These are phyloP conservation scores for Fusarium pseudograminearum DNA, from an alignment of 2,329 filamentous ascomycete genomes.

Conservation along the genomic window DNA sequence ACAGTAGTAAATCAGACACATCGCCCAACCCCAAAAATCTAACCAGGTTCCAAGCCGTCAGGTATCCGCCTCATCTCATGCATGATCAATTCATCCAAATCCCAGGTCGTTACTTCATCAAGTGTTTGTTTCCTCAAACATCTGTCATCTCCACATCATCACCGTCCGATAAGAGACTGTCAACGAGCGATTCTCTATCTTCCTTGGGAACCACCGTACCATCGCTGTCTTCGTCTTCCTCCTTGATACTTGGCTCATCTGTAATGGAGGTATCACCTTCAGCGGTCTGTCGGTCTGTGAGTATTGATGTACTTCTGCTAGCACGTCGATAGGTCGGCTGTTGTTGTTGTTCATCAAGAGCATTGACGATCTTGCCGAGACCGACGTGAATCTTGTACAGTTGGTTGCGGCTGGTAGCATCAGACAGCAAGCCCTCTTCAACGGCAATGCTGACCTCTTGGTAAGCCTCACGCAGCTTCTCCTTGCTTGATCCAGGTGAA, in stretches of 20 bases:
- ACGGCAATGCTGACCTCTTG: conserved; percentile 71
- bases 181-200: conserved; percentile 54
- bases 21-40: conserved; percentile 30
- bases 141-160: conserved; percentile 54
- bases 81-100: conserved; percentile 39
- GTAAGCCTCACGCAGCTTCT: conserved; percentile 69
- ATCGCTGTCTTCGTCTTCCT: conserved; percentile 60
- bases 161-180: conserved; percentile 57
- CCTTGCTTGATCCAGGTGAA: conserved; percentile 71
- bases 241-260: conserved; percentile 61
- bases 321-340: conserved; percentile 54
- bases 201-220: conserved; percentile 50
- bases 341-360: conserved; percentile 61
- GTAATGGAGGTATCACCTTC: conserved; percentile 58
- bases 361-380: conserved; percentile 75
- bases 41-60: conserved; percentile 11
- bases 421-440: conserved; percentile 69
- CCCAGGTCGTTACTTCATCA: conserved; percentile 40
- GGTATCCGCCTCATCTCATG: conserved; percentile 27
- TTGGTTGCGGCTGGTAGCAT: conserved; percentile 72
- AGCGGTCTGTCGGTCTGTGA: conserved; percentile 46
- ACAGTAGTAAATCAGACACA: conserved; percentile 25
- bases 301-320: conserved; percentile 60
- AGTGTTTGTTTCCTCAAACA: conserved; percentile 31
- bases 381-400: conserved; percentile 76